These are phyloP conservation scores for Flammula alnicola DNA, from an alignment of 1,284 basidiomycete genomes.

Conservation along the genomic window DNA sequence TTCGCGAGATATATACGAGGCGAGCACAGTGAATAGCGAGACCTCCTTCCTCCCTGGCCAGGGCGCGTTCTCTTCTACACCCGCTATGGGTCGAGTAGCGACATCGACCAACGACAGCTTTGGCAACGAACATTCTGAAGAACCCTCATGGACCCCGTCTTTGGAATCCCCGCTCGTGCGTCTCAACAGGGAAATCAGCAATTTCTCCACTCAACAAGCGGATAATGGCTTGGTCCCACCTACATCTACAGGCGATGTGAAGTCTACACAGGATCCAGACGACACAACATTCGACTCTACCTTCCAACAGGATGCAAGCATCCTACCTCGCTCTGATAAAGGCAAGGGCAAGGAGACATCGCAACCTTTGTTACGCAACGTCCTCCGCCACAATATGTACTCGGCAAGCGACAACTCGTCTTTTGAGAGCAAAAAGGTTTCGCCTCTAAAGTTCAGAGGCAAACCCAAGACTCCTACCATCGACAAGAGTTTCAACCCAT, in stretches of 20 bases:
- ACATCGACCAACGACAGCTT: slow-evolving; percentile 44
- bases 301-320: slow-evolving; percentile 22
- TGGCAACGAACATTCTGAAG: slow-evolving; percentile 43
- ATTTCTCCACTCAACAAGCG: slow-evolving; percentile 43
- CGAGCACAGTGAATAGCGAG: slow-evolving; percentile 57
- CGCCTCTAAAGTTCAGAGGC: slow-evolving; percentile 42
- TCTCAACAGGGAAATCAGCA: slow-evolving; percentile 70
- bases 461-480: slow-evolving; percentile 59
- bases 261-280: slow-evolving; percentile 44
- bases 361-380: slow-evolving; percentile 49
- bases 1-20: slow-evolving; percentile 36
- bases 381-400: slow-evolving; percentile 54
- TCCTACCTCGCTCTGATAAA: slow-evolving; percentile 40
- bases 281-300: slow-evolving; percentile 25
- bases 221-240: slow-evolving; percentile 30
- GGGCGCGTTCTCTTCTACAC: slow-evolving; percentile 75
- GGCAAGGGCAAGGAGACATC: slow-evolving; percentile 52
- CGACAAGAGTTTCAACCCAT: slow-evolving; percentile 64
- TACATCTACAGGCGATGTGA: slow-evolving; percentile 26
- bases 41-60: slow-evolving; percentile 70
- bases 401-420: slow-evolving; percentile 36
- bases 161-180: slow-evolving; percentile 79
- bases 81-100: slow-evolving; percentile 54
- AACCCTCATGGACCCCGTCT: slow-evolving; percentile 69
- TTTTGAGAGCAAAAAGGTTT: slow-evolving; percentile 35